Percentiles rank a stretch among this genome's conserved stretches.
Evolutionary conservation across 306 rosid species (phyloP).

Genomic region (Lathyrus tuberosus): DNA sequence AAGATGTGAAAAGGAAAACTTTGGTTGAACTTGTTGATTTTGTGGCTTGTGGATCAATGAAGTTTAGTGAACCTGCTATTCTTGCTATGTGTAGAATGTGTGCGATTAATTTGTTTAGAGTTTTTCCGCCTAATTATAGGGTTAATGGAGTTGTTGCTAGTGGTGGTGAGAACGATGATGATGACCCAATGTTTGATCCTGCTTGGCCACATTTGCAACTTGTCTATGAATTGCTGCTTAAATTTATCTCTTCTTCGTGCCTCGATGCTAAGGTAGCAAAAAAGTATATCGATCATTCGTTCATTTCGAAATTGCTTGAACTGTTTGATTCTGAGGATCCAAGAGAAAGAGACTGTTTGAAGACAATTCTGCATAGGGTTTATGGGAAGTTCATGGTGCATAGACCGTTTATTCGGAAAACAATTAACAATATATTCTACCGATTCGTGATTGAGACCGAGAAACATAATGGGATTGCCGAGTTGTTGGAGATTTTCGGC

Average conservation of each 20-base stretch:
- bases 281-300: constrained; percentile 49
- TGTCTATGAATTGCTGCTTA: constrained; percentile 52
- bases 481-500: constrained; percentile 53
- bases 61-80: constrained; percentile 50
- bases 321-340: constrained; percentile 56
- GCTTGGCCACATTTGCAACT: constrained; percentile 56
- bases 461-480: constrained; percentile 52
- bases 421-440: constrained; percentile 48
- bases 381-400: constrained; percentile 63
- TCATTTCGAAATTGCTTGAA: constrained; percentile 46
- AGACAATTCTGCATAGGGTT: constrained; percentile 49
- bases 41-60: constrained; percentile 46
- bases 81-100: constrained; percentile 55
- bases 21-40: constrained; percentile 55
- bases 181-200: constrained; percentile 50
- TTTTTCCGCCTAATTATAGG: constrained; percentile 51
- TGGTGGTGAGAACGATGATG: constrained; percentile 49
- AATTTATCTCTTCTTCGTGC: constrained; percentile 44
- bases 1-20: constrained; percentile 49
- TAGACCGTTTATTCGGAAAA: constrained; percentile 49
- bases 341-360: constrained; percentile 55
- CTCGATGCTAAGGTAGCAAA: constrained; percentile 52
- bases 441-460: constrained; percentile 48
- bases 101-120: constrained; percentile 49
- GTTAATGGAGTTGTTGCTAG: constrained; percentile 28